Base-by-base conservation (phyloP, 1,139 yeast genomes). In the Sporopachydermia cereana region DNA sequence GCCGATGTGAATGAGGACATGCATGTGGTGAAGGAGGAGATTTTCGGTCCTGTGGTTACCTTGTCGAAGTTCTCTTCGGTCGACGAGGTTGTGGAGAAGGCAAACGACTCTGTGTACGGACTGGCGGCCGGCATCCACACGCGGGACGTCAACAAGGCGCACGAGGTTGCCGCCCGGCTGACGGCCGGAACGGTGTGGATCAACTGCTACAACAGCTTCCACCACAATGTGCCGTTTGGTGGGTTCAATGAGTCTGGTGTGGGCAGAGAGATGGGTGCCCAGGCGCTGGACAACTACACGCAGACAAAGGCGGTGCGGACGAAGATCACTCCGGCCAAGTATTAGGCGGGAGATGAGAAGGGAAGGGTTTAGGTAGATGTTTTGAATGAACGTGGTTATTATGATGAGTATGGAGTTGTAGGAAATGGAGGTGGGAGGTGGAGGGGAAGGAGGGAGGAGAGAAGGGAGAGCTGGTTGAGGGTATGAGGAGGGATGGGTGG, bases 191-290 rank as follows among this genome's bases (percentile, higher is more conserved):
- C 89, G 48, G 74, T 84, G 53, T 84, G 93, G 91, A 72, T 83
- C 61, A 77, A 77, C 71, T 72, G 93, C 52, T 84, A 83, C 71
- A 85, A 85, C 64, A 85, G 80, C 58, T 79, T 84, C 79, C 84
- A 84, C 67, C 76, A 75, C 55, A 72, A 76, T 66, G 81, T 84
- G 61, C 83, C 83, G 50, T 77, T 77, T 53, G 95, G 95, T 60
- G 95, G 95, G 54, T 84, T 69, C 76, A 80, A 81, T 61, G 77
- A 80, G 66, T 82, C 93, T 49, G 95, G 95, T 67, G 77, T 83
- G 62, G 95, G 95, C 60, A 82, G 94, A 69, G 95, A 85, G 72
- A 78, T 85, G 80, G 95, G 95, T 64, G 71, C 69, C 52, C 88
- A 82, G 62, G 93, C 88, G 46, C 74, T 85, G 57, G 84, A 80